Evolutionary conservation across 371 early-diverging fungal genomes (phyloP).

Genomic region (Actinomucor elegans): DNA sequence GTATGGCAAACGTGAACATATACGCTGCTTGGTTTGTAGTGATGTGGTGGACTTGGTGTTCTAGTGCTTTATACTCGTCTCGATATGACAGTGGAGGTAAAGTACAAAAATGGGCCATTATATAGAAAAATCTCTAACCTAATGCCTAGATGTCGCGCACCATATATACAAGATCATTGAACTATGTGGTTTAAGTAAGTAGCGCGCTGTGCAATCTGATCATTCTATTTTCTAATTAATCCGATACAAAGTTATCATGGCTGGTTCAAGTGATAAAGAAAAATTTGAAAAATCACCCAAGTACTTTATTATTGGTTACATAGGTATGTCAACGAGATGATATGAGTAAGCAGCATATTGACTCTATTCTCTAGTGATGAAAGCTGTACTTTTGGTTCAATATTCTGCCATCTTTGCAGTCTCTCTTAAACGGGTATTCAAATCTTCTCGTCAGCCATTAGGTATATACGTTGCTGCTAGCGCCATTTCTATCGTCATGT

Average conservation of each 20-base stretch:
- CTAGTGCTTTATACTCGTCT: slow-evolving; percentile 52
- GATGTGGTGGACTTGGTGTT: slow-evolving; percentile 65
- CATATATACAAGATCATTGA: slow-evolving; percentile 50
- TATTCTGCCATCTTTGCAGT: slow-evolving; percentile 34
- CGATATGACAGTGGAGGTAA: slow-evolving; percentile 42
- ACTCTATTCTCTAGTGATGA: slow-evolving; percentile 43
- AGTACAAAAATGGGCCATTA: neutral
- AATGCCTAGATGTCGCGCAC: slow-evolving; percentile 40
- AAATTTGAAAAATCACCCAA: slow-evolving; percentile 24
- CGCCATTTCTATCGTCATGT: slow-evolving; percentile 44
- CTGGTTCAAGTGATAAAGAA: slow-evolving; percentile 32
- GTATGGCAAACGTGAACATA: slow-evolving; percentile 25
- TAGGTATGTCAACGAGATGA: too few relatives aligned
- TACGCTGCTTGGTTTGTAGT: slow-evolving; percentile 61
- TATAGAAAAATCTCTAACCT: neutral
- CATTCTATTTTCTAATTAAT: neutral
- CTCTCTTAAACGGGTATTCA: slow-evolving; percentile 14
- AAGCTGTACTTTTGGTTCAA: slow-evolving; percentile 38
- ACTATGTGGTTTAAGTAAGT: slow-evolving; percentile 40
- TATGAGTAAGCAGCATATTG: neutral
- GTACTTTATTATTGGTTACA: slow-evolving; percentile 49
- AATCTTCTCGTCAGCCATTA: slow-evolving; percentile 29
- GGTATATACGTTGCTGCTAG: slow-evolving; percentile 39
- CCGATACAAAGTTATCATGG: slow-evolving; percentile 35
- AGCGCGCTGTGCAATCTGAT: too few relatives aligned